Percentiles rank a stretch among this genome's conserved stretches.
Evolutionary conservation across 73 alveolate genomes (phyloP).

Genomic region (Stentor roeselii): DNA sequence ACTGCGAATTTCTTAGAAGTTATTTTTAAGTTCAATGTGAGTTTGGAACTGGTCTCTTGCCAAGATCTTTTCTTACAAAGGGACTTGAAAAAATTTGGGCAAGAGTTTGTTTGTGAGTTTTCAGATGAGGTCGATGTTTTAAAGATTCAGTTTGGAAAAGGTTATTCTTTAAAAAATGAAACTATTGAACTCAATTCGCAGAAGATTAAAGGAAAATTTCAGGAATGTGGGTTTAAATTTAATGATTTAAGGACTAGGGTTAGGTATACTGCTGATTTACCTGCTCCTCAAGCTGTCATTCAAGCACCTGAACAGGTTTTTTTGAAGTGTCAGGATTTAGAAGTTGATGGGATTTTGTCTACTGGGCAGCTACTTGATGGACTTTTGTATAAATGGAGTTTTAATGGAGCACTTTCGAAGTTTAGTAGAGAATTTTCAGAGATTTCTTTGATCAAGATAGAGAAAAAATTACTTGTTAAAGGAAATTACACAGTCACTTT

Average conservation of each 20-base stretch:
- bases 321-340: not conserved
- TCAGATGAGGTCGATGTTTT: not conserved
- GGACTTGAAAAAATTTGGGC: not conserved
- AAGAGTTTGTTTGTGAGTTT: not conserved
- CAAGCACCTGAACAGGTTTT: not conserved
- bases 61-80: not conserved
- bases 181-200: not conserved
- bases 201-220: not conserved
- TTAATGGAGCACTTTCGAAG: too few relatives aligned
- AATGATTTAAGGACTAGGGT: not conserved
- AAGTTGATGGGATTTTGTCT: not conserved
- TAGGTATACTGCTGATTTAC: not conserved
- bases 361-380: not conserved
- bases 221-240: not conserved
- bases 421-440: not conserved
- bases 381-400: slow-evolving; percentile 6
- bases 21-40: too few relatives aligned
- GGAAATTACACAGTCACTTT: not conserved
- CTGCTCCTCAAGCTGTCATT: not conserved
- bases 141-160: not conserved
- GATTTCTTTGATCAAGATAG: not conserved
- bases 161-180: not conserved
- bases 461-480: not conserved
- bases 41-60: not conserved
- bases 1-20: not conserved